These are phyloP conservation scores for Aspergillus luchuensis DNA, from an alignment of 2,329 filamentous ascomycete species.

Conservation along the genomic window DNA sequence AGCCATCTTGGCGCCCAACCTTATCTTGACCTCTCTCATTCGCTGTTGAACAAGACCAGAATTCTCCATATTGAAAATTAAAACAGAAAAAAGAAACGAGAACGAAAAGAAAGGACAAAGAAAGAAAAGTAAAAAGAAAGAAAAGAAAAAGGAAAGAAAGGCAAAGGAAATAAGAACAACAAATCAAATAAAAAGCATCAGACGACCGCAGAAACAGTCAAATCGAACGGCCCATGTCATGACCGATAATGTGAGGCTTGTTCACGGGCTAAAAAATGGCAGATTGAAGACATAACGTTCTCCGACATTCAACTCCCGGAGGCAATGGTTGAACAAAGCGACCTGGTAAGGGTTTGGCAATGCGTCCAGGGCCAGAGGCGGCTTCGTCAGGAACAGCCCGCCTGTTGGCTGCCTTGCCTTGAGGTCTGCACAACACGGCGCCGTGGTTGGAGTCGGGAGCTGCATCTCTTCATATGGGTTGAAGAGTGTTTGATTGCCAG, in stretches of 20 bases:
- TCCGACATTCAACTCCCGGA: background rate
- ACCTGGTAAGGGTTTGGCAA: background rate
- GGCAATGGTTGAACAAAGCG: background rate
- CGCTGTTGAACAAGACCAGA: background rate
- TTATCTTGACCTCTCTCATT: conserved; percentile 4
- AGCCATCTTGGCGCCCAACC: conserved; percentile 10
- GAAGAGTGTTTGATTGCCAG: background rate
- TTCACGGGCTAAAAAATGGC: background rate
- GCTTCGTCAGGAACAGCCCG: background rate
- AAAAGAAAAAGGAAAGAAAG: background rate
- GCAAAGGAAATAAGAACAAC: background rate
- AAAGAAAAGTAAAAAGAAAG: background rate
- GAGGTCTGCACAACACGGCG: background rate
- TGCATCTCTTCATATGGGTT: background rate
- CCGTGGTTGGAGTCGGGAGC: background rate
- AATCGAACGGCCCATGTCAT: no score
- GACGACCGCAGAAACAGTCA: background rate
- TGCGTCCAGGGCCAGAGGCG: background rate
- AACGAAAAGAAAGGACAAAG: background rate
- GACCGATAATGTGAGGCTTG: background rate
- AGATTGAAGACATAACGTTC: background rate
- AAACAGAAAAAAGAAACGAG: background rate
- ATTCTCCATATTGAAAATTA: background rate
- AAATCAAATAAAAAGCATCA: no score
- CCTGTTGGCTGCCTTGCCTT: background rate